Evolutionary conservation across 2,329 filamentous ascomycete species (phyloP), one percentile per base, ranked within the genome.

Genomic region (Trichoderma koningiopsis): DNA sequence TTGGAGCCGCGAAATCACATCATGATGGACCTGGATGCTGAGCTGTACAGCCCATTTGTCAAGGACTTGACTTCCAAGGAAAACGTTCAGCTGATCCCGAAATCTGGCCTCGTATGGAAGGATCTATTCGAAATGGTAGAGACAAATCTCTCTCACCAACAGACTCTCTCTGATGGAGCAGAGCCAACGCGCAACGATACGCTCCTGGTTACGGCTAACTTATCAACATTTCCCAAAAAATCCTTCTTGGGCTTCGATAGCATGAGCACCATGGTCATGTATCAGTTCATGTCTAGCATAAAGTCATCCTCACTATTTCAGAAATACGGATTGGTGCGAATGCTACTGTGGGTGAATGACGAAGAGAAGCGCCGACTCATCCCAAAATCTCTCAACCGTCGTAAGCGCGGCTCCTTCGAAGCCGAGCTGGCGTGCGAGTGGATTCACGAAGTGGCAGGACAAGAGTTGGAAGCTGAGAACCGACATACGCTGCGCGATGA

Each of bases 1-100:
- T 83, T 99, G 8, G 82, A 93, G 74, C 95, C 95, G 5, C 89
- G 93, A 69, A 89, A 88, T 5, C 96, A 99, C 81, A 82, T 97
- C 56, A 83, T 99, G 53, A 85, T 97, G 79, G 94, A 98, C 75
- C 89, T 90, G 3, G 87, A 92, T 40, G 78, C 80, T 2, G 79
- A 83, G 0, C 74, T 85, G 4, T 95, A 92, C 77, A 72, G 80
- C 0, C 82, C 87, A 0, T 88, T 90, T 70, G 86, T 97, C 29
- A 74, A 85, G 22, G 82, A 87, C 0, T 81, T 94, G 1, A 77
- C 87, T 7, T 75, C 84, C 1, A 81, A 81, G 6, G 79, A 84
- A 2, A 83, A 84, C 64, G 82, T 83, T 4, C 79, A 81, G 43
- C 75, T 92, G 57, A 67, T 90, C 0, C 83, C 83, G 7, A 84